Base-by-base conservation (phyloP, 768 basidiomycete species). In the Heimioporus sp. region DNA sequence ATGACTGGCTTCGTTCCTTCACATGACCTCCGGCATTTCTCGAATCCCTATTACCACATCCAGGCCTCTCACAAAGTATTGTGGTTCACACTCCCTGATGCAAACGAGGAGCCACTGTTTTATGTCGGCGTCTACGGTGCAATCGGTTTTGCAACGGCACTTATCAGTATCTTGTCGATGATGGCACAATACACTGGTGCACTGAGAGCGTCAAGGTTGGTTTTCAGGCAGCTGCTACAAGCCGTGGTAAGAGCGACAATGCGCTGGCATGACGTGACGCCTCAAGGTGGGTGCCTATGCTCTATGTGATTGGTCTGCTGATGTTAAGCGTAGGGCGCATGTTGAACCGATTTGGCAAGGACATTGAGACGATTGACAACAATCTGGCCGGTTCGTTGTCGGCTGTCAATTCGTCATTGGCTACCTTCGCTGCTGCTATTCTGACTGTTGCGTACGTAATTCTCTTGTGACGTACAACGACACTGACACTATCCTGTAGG, bases 271-370 rank as follows among this genome's bases (percentile, higher is more conserved):
- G 90, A 92, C 63, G 83, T 86, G 0, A 92, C 91, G 0, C 91
- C 91, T 2, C 82, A 87, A 68, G 90, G 89, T 76, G 60, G 32
- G 53, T 2, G 11, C 21, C 19, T 4, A 8, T 32, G 8, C 24
- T 28, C 24, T 28, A 28, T 28, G 24, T 28, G 24, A 28, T 28
- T 7, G 7, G 7, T 28, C 24, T 28, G 24, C 24, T 28, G 6
- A 28, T 28, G 24, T 28, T 6, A 28, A 32, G 51, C 7, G 45
- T 19, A 82, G 89, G 90, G 36, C 86, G 90, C 3, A 86, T 94
- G 79, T 75, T 94, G 58, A 94, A 93, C 68, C 81, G 92, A 6
- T 93, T 94, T 62, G 86, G 83, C 61, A 87, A 86, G 73, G 92
- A 96, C 61, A 79, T 95, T 34, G 92, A 93, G 67, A 92, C 89